Conservation (phyloP, 1,139 yeast genomes). For the Scheffersomyces titani region DNA sequence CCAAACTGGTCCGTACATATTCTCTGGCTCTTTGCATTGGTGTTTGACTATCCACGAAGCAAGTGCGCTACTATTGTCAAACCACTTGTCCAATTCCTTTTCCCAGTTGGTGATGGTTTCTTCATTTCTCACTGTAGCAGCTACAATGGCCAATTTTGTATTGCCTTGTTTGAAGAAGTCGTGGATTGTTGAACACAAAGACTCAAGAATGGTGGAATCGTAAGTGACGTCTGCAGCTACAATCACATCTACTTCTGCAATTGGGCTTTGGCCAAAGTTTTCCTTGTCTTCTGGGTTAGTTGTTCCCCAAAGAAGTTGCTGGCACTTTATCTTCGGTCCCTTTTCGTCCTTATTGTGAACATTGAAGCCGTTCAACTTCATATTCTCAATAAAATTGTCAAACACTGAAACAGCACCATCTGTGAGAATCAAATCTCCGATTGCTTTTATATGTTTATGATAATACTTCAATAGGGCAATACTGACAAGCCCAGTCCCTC, state of each 20-base stretch:
- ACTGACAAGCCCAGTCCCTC: slow-evolving; percentile 90
- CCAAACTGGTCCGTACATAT: slow-evolving; percentile 23
- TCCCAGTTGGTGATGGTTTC: slow-evolving; percentile 62
- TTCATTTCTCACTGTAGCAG: slow-evolving; percentile 73
- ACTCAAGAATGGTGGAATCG: slow-evolving; percentile 62
- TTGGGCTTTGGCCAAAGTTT: slow-evolving; percentile 22
- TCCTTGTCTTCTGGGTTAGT: slow-evolving; percentile 34
- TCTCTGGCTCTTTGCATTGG: slow-evolving; percentile 18
- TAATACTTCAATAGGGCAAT: slow-evolving; percentile 43
- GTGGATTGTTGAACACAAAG: slow-evolving; percentile 51
- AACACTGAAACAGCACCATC: slow-evolving; percentile 77
- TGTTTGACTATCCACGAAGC: slow-evolving; percentile 24
- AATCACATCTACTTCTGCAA: slow-evolving; percentile 42
- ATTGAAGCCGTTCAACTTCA: slow-evolving; percentile 43
- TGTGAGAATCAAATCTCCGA: slow-evolving; percentile 51
- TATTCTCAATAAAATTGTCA: slow-evolving; percentile 48
- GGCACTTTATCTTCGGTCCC: slow-evolving; percentile 13
- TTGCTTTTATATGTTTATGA: slow-evolving; percentile 3
- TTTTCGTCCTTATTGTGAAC: slow-evolving; percentile 2
- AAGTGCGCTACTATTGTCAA: slow-evolving; percentile 16
- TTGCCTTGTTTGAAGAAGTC: slow-evolving; percentile 34
- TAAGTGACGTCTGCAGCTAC: slow-evolving; percentile 89
- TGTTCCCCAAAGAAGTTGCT: slow-evolving; percentile 61
- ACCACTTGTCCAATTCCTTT: slow-evolving; percentile 28
- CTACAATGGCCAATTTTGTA: slow-evolving; percentile 44